Conservation (phyloP, 352 stramenopile genomes). For the Globisporangium apiculatum region DNA sequence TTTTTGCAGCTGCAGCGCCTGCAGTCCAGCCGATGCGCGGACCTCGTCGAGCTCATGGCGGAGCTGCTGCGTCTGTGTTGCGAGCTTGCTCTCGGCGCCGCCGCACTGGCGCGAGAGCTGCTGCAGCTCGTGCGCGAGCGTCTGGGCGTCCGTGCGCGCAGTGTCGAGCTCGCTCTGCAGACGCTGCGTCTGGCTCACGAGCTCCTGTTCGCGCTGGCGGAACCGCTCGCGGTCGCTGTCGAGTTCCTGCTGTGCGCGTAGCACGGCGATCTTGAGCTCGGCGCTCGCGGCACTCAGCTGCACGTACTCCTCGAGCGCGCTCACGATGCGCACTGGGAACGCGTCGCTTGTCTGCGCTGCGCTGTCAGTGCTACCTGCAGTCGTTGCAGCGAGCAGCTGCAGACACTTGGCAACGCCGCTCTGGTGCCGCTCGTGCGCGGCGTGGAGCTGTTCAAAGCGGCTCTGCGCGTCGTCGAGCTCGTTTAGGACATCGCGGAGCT, state of each 20-base stretch:
- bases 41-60: conserved; percentile 43
- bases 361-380: background rate
- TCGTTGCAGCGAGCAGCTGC: conserved; percentile 22
- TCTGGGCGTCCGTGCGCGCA: conserved; percentile 33
- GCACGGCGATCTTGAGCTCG: conserved; percentile 37
- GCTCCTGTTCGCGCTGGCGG: conserved; percentile 35
- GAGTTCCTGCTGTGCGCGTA: conserved; percentile 39
- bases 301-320: conserved; percentile 16
- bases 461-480: conserved; percentile 25
- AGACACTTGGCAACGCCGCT: conserved; percentile 19
- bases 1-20: conserved; percentile 59
- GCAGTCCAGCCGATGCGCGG: conserved; percentile 21
- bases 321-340: conserved; percentile 16
- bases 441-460: conserved; percentile 27
- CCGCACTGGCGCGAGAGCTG: conserved; percentile 31
- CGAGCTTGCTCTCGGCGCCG: conserved; percentile 34
- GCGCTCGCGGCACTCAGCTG: conserved; percentile 22
- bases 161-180: conserved; percentile 29
- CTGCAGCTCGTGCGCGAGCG: conserved; percentile 43
- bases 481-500: conserved; percentile 30
- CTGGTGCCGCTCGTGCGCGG: conserved; percentile 21
- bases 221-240: conserved; percentile 32
- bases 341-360: background rate
- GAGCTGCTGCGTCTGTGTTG: conserved; percentile 34
- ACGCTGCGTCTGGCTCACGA: conserved; percentile 21